Percentiles rank a stretch among this genome's conserved stretches.
phyloP scores from a whole-genome alignment of 495 filamentous ascomycete genomes.

The Hypoxylon rickii region DNA sequence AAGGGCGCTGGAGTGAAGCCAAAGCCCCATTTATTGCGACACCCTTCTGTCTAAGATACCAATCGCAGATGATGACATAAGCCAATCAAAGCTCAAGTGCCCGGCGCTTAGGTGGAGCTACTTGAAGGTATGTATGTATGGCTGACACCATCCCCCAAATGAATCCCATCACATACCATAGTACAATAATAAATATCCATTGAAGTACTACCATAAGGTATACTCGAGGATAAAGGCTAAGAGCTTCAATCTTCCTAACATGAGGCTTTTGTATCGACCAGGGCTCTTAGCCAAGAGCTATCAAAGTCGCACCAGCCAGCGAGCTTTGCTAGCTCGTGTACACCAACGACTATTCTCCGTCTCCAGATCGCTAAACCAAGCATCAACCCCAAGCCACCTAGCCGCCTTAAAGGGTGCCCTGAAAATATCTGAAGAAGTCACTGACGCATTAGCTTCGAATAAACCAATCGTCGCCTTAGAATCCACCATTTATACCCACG shows the following conservation, averaged over 20 bases:
- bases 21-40: too few relatives aligned
- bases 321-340: background rate
- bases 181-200: too few relatives aligned
- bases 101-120: too few relatives aligned
- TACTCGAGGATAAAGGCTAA: too few relatives aligned
- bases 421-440: constrained; percentile 80
- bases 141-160: too few relatives aligned
- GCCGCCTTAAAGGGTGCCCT: constrained; percentile 60
- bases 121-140: too few relatives aligned
- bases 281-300: constrained; percentile 9
- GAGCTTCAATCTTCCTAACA: background rate
- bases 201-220: too few relatives aligned
- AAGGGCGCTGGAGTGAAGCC: too few relatives aligned
- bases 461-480: constrained; percentile 90
- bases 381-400: constrained; percentile 14
- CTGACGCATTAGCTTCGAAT: constrained; percentile 69
- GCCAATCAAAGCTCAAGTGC: too few relatives aligned
- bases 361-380: constrained; percentile 12
- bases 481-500: constrained; percentile 76
- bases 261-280: constrained; percentile 4
- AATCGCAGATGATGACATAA: too few relatives aligned
- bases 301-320: background rate
- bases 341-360: constrained; percentile 14
- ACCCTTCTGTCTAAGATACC: too few relatives aligned
- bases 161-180: too few relatives aligned